Base-by-base conservation (phyloP, 2,329 filamentous ascomycete genomes). In the Hypoxylon sp. region DNA sequence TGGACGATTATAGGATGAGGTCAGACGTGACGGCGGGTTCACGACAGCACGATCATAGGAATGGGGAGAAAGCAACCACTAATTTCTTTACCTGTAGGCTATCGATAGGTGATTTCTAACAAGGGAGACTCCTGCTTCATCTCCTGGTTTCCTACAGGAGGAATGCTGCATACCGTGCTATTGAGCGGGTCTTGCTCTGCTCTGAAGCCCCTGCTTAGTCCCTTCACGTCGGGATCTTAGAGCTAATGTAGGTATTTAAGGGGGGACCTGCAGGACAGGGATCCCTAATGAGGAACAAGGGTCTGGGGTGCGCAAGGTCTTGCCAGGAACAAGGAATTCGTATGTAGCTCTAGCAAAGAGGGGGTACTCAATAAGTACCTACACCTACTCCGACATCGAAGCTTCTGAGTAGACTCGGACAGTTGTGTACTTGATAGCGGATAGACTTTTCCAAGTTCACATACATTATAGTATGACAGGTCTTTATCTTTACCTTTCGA, bases 101-200 rank as follows among this genome's bases (percentile, higher is more conserved):
- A 69, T 69, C 63, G 63, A 69, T 69, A 63, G 62, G 50, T 27
- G 49, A 48, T n/a, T 54, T 61, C 37, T 35, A 62, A 63, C 64
- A 64, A 62, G 68, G 60, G 64, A 63, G 33, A 62, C 58, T 65
- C 25, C 55, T 70, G 58, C 68, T 65, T 68, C 68, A 68, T 70
- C 51, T 59, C 64, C 68, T 57, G 25, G 40, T 57, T 44, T 48
- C 31, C 27, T 58, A 11, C 37, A 55, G 35, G 46, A 55, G 35
- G 46, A 59, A 49, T 30, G 60, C 40, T 37, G 57, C 59, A 54
- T 63, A 58, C 53, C 57, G 54, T 62, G 64, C 61, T 53, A 50
- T 22, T 56, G 46, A 61, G 60, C 61, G 66, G 61, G 69, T 62
- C 64, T 33, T 27, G 53, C 25, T 55, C 20, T 50, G 17, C 48